Evolutionary conservation across 179 eudicot species (phyloP), one percentile per base, ranked within the genome.

Genomic region (Beta corolliflora): DNA sequence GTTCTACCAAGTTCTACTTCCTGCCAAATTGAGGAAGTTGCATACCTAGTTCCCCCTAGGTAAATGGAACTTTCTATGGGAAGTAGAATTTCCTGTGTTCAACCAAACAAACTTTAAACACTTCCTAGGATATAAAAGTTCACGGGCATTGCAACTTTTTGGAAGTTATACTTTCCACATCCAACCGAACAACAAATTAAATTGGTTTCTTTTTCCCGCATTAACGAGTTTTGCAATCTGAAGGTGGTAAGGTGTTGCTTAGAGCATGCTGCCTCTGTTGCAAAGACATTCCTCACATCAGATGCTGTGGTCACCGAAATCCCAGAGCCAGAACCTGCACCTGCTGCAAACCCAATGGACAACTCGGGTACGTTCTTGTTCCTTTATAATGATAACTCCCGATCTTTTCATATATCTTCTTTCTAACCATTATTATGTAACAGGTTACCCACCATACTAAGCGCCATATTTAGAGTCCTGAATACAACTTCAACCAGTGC

Each of bases 211-310:
- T 73, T 52, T 54, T 10, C 14, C 55, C 55, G 19, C 56, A 72
- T 9, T 15, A 46, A 46, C 52, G 21, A 69, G 23, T 79, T 48
- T 48, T 80, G 77, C 65, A n/a, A 46, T 36, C 56, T 19, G 44
- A 82, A 96, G 99, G 98, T 94, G 81, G 99, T 97, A 48, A 93
- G 99, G 85, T 97, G 99, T 81, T 94, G 98, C 83, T 77, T 97
- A 88, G 99, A 97, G 84, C 97, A 97, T 74, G 97, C 99, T 45
- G 88, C 98, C 5, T 97, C 99, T 0, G 99, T 97, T 66, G 99
- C 99, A 8, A 94, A 85, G 83, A 94, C 97, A 19, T 97, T 97
- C 88, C 89, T 97, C 80, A 97, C 93, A 87, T 97, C 99, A 36
- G 99, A 97, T 72, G 95, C 97, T 67, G 99, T 97, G 63, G 99